Base-by-base conservation (phyloP, 2,329 filamentous ascomycete species). In the Zasmidium cellare region DNA sequence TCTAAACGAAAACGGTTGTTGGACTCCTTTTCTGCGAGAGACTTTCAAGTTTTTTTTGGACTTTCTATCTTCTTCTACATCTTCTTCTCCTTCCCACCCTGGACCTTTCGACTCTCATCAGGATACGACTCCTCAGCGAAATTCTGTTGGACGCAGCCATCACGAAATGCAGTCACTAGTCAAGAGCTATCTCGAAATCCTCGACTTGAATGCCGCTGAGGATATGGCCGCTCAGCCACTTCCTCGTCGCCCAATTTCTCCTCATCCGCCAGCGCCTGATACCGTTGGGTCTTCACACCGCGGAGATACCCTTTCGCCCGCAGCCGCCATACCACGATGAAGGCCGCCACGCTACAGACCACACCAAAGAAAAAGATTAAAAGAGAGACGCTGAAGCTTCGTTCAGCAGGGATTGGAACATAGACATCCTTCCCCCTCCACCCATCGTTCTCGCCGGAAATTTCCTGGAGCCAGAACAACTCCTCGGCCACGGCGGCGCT, bases 401-500 rank as follows among this genome's bases (percentile, higher is more conserved):
- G 16, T 2, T 54, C 41, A 5, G 38, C 50, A 18, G 35, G n/a
- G n/a, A n/a, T n/a, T n/a, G n/a, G 35, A 5, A 25, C 47, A 28
- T 55, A 53, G 2, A 45, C 56, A 31, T 62, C 41, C 2, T 25
- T 35, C 20, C 19, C n/a, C 23, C 28, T 59, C 54, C 51, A 59
- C 28, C 51, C 44, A 3, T 50, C 46, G 45, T 59, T 55, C n/a
- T 56, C 52, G 18, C 47, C 55, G 28, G 55, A 48, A 1, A 60
- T 9, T 19, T 57, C 57, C 45, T 63, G 58, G 20, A 60, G 46
- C 60, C 60, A 63, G 31, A 51, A 53, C 14, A 60, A 9, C 56
- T 63, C 60, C 18, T 63, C 60, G 5, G 57, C 60, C 9, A 58
- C 57, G 2, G 60, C 57, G 2, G 45, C 57, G 44, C 47, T 58